phyloP scores from a whole-genome alignment of 2,329 filamentous ascomycete species.

The Aspergillus flavus region DNA sequence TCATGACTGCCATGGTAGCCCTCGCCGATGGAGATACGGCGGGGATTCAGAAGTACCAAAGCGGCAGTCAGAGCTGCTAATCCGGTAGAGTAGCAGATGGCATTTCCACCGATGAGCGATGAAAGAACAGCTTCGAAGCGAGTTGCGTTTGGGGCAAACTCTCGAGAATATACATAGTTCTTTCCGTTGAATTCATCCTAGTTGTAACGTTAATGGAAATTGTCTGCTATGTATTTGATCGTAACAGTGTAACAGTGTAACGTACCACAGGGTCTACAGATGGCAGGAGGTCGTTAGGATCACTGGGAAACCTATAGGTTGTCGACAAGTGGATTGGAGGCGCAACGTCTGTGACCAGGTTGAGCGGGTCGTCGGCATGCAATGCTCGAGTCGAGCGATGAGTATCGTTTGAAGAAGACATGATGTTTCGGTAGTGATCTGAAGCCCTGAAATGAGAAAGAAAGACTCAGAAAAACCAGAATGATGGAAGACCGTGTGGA shows the following conservation, averaged over 20 bases:
- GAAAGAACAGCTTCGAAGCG: constrained; percentile 83
- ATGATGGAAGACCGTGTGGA: not conserved
- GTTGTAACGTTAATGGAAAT: not conserved
- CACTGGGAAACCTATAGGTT: constrained; percentile 76
- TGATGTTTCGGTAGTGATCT: constrained; percentile 9
- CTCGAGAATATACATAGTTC: constrained; percentile 79
- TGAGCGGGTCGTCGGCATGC: constrained; percentile 78
- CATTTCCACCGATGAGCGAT: constrained; percentile 65
- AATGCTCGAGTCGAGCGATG: constrained; percentile 62
- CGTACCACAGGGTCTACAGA: constrained; percentile 54
- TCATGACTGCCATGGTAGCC: constrained; percentile 95
- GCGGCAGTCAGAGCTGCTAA: constrained; percentile 85
- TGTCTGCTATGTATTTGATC: not conserved
- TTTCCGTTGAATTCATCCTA: constrained; percentile 24
- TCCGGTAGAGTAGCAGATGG: constrained; percentile 79
- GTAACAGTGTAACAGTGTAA: not conserved
- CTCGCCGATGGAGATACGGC: constrained; percentile 75
- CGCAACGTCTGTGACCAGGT: constrained; percentile 75
- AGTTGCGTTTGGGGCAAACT: constrained; percentile 76
- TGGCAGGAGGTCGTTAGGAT: constrained; percentile 66
- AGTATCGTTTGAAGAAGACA: constrained; percentile 21
- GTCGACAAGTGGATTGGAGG: constrained; percentile 89
- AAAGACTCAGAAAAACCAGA: not conserved
- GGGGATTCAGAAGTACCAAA: constrained; percentile 78
- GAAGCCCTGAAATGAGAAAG: not conserved